Percentiles rank a stretch among this genome's conserved stretches.
phyloP scores from a whole-genome alignment of 1,139 yeast genomes.

The Diutina rugosa region DNA sequence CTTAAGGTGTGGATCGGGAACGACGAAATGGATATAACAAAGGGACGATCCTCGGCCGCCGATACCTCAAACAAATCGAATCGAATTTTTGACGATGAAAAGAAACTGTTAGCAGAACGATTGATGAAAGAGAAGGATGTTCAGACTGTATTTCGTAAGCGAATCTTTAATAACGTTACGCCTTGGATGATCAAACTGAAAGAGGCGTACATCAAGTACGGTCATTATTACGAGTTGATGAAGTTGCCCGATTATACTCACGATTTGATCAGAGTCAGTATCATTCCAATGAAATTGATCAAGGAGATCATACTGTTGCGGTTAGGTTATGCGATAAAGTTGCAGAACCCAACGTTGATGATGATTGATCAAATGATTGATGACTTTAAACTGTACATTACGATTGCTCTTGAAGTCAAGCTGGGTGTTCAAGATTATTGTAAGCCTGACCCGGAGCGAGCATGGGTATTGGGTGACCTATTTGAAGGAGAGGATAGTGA shows the following conservation, averaged over 20 bases:
- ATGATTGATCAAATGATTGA: slow-evolving; percentile 92
- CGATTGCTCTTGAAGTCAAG: slow-evolving; percentile 66
- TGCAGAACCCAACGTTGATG: slow-evolving; percentile 85
- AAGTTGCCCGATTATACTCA: slow-evolving; percentile 70
- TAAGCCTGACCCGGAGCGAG: slow-evolving; percentile 44
- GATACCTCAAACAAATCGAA: slow-evolving; percentile 12
- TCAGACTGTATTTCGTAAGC: slow-evolving; percentile 46
- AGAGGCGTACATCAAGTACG: slow-evolving; percentile 51
- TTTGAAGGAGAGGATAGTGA: slow-evolving; percentile 43
- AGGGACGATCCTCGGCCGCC: slow-evolving; percentile 10
- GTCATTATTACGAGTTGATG: slow-evolving; percentile 49
- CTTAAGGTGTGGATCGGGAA: slow-evolving; percentile 69
- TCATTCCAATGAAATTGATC: slow-evolving; percentile 69
- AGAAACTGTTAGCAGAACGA: slow-evolving; percentile 67
- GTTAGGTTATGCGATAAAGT: slow-evolving; percentile 62
- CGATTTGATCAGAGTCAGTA: slow-evolving; percentile 51
- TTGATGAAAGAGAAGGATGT: slow-evolving; percentile 80
- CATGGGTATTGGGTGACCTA: slow-evolving; percentile 63
- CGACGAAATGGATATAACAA: slow-evolving; percentile 53
- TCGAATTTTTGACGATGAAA: slow-evolving; percentile 43
- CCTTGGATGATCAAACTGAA: slow-evolving; percentile 76
- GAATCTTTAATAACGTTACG: slow-evolving; percentile 47
- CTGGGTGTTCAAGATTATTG: slow-evolving; percentile 54
- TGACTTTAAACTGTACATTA: slow-evolving; percentile 68
- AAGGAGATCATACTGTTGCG: slow-evolving; percentile 72